Percentiles rank a stretch among this genome's conserved stretches.
Evolutionary conservation across 805 yeast species (phyloP).

Genomic region (Wickerhamomyces silvicola): DNA sequence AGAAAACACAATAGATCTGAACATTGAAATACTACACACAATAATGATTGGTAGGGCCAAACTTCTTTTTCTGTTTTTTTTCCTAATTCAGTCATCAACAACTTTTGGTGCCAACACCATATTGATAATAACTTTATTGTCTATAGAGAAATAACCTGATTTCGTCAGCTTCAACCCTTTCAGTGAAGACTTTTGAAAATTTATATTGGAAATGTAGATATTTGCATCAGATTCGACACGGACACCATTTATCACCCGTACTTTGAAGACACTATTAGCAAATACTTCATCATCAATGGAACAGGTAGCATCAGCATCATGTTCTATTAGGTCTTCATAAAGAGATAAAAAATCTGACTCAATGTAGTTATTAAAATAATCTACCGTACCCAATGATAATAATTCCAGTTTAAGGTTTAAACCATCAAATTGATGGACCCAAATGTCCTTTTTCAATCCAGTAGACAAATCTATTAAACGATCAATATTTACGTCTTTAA

Average conservation of each 20-base stretch:
- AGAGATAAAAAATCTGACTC: constrained; percentile 16
- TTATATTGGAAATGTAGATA: constrained; percentile 8
- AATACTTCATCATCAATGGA: constrained; percentile 6
- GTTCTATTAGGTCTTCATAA: constrained; percentile 5
- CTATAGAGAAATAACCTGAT: constrained; percentile 1
- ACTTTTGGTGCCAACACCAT: too few relatives aligned
- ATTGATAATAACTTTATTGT: constrained; percentile 9
- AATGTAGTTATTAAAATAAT: constrained; percentile 30
- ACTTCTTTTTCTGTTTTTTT: too few relatives aligned
- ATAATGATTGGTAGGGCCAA: too few relatives aligned
- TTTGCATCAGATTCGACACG: constrained; percentile 4
- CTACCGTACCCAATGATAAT: constrained; percentile 33
- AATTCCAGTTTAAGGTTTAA: constrained; percentile 42
- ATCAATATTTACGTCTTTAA: too few relatives aligned
- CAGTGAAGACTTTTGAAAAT: background rate
- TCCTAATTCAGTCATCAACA: too few relatives aligned
- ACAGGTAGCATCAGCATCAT: constrained; percentile 9
- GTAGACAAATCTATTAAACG: too few relatives aligned
- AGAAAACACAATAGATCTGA: too few relatives aligned
- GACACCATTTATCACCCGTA: constrained; percentile 17
- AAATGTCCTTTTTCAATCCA: constrained; percentile 3
- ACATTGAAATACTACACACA: too few relatives aligned
- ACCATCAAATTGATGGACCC: constrained; percentile 28
- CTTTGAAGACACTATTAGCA: constrained; percentile 14
- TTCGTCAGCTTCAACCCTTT: background rate